Evolutionary conservation across 148 eudicot genomes (phyloP), one percentile per base, ranked within the genome.

Genomic region (Silene uniflora): DNA sequence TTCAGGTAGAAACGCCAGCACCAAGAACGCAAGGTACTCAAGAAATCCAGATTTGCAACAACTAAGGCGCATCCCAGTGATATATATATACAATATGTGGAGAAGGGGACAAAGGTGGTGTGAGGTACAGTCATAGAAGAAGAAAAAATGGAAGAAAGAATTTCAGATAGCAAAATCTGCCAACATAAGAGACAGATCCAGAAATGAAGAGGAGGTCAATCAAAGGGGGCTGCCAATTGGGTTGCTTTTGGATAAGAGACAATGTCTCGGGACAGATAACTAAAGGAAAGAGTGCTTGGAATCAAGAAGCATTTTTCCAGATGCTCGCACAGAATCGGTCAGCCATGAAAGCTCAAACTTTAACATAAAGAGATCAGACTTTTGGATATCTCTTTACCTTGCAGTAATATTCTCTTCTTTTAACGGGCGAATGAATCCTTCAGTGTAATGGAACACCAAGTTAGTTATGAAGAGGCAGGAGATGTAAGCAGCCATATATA

Each of bases 371-470:
- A 49, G 62, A 79, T 81, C 72, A 83, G 79, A 84, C 88, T 85
- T 81, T 85, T 80, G 75, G 74, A 72, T 79, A 80, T 76, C 77
- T 78, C 80, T 88, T 88, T 95, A 95, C 98, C 98, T 95, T 95
- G 98, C 98, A 95, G 80, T 77, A 77, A 92, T 95, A 95, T 71
- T 95, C 98, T 82, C 96, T 95, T 85, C 93, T 89, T 89, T 88
- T 92, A 82, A 89, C 92, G 73, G 97, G 98, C 82, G 98, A 95
- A 78, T 80, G 98, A 72, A 83, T 92, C 98, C 98, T 94, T 94
- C 97, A 94, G 91, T 79, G 93, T 90, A 87, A 87, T 74, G 91
- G 91, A 92, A 84, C 88, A 94, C 82, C 84, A 84, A 73, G 95
- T 94, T 92, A 94, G 98, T 86, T 75, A 82, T 23, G 84, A 74